These are phyloP conservation scores for Allium cepa DNA, from an alignment of 106 monocot species.

Conservation along the genomic window DNA sequence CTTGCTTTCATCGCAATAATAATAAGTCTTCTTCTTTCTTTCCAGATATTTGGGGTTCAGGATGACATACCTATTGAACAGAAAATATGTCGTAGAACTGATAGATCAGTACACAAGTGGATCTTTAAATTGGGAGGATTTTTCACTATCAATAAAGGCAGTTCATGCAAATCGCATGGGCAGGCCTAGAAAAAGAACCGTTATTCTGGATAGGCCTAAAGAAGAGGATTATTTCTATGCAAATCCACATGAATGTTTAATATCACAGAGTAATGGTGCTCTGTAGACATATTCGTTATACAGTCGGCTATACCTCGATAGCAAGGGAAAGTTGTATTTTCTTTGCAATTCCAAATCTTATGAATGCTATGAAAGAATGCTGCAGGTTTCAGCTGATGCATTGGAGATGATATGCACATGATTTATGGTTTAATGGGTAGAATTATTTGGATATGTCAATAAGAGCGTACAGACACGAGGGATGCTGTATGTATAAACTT, in stretches of 20 bases:
- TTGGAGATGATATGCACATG: too few relatives aligned
- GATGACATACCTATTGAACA: constrained; percentile 61
- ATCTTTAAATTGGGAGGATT: constrained; percentile 70
- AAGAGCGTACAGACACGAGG: too few relatives aligned
- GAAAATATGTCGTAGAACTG: constrained; percentile 58
- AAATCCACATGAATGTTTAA: constrained; percentile 86
- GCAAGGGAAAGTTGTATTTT: too few relatives aligned
- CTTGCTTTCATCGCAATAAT: not conserved
- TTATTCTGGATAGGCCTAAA: constrained; percentile 78
- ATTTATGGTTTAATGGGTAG: too few relatives aligned
- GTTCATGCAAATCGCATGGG: constrained; percentile 61
- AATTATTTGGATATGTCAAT: too few relatives aligned
- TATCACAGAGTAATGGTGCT: constrained; percentile 14
- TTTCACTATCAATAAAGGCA: constrained; percentile 60
- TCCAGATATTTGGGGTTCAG: constrained; percentile 76
- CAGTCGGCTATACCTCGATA: too few relatives aligned
- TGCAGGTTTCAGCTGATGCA: too few relatives aligned
- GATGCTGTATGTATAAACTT: too few relatives aligned
- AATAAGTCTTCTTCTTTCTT: not conserved
- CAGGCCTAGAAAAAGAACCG: constrained; percentile 36
- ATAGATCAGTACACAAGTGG: constrained; percentile 60
- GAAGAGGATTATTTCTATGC: constrained; percentile 97
- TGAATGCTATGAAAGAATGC: too few relatives aligned
- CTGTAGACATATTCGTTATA: constrained; percentile 12
- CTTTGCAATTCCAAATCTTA: too few relatives aligned